Percentiles rank a stretch among this genome's conserved stretches.
These are phyloP conservation scores for Sporothrix luriei DNA, from an alignment of 2,329 filamentous ascomycete genomes.

Conservation along the genomic window DNA sequence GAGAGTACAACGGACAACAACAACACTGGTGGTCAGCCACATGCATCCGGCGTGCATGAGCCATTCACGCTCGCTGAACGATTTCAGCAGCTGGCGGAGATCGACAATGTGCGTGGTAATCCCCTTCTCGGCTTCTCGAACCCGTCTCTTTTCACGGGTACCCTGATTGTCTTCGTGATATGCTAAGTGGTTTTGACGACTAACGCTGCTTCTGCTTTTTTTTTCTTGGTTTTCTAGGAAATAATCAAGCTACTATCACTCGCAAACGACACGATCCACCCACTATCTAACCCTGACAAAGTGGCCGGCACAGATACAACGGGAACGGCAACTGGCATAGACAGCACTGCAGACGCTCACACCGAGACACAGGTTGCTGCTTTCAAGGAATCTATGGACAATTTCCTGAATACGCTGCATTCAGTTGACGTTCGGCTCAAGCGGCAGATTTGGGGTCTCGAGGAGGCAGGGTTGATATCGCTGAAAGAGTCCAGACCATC, in stretches of 20 bases:
- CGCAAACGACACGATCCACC: slow-evolving; percentile 62
- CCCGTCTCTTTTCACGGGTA: not conserved
- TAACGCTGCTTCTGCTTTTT: not conserved
- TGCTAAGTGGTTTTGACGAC: not conserved
- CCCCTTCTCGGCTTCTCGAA: slow-evolving; percentile 42
- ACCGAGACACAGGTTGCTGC: slow-evolving; percentile 55
- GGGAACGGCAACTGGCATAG: not conserved
- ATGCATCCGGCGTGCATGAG: slow-evolving; percentile 41
- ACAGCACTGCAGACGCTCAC: slow-evolving; percentile 31
- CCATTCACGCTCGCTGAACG: slow-evolving; percentile 75
- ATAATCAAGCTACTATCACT: slow-evolving; percentile 52
- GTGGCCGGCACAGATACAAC: not conserved
- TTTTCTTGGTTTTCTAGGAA: slow-evolving; percentile 43
- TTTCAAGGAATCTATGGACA: slow-evolving; percentile 62
- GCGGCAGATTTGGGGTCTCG: slow-evolving; percentile 74
- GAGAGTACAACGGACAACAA: not conserved
- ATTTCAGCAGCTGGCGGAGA: slow-evolving; percentile 76
- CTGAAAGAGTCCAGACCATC: slow-evolving; percentile 43
- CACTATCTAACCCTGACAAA: slow-evolving; percentile 55
- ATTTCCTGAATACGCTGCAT: slow-evolving; percentile 74
- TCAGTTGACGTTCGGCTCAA: slow-evolving; percentile 73
- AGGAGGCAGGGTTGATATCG: slow-evolving; percentile 76
- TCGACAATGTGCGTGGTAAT: slow-evolving; percentile 65
- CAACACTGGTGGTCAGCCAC: not conserved
- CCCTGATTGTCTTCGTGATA: not conserved